These are phyloP conservation scores for Aspergillus cejpii DNA, from an alignment of 2,329 filamentous ascomycete species.

Conservation along the genomic window DNA sequence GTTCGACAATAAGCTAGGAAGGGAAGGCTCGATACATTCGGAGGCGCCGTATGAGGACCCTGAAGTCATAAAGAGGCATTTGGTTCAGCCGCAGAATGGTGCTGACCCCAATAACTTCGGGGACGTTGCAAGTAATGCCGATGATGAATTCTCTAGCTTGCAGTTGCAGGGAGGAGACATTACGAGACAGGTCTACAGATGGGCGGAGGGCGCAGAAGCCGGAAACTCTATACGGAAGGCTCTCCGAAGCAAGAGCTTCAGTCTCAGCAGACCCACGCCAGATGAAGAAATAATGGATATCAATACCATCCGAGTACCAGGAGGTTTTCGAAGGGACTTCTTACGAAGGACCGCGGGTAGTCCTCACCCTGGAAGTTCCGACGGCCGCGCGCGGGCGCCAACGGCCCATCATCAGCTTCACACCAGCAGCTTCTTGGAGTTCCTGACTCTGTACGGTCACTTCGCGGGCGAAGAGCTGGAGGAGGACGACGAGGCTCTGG, in stretches of 20 bases:
- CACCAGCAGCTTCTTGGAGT: conserved; percentile 92
- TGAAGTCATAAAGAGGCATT: conserved; percentile 82
- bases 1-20: conserved; percentile 62
- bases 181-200: conserved; percentile 90
- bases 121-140: conserved; percentile 42
- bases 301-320: conserved; percentile 82
- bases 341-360: conserved; percentile 68
- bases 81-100: conserved; percentile 61
- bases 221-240: conserved; percentile 52
- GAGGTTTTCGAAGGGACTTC: conserved; percentile 88
- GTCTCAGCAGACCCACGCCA: conserved; percentile 66
- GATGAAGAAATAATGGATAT: conserved; percentile 79
- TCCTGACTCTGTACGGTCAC: conserved; percentile 89
- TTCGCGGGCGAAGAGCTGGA: conserved; percentile 96
- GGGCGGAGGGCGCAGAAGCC: conserved; percentile 81
- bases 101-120: conserved; percentile 28
- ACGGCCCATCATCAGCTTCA: conserved; percentile 57
- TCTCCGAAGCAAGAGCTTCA: conserved; percentile 83
- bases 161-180: conserved; percentile 90
- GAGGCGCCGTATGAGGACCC: conserved; percentile 72
- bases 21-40: conserved; percentile 40
- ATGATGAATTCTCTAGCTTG: conserved; percentile 88
- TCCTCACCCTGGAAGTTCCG: conserved; percentile 45
- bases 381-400: conserved; percentile 30
- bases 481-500: conserved; percentile 86